Percentiles rank a stretch among this genome's conserved stretches.
Evolutionary conservation across 2,329 filamentous ascomycete genomes (phyloP).

Genomic region (Pseudocercospora ulei): DNA sequence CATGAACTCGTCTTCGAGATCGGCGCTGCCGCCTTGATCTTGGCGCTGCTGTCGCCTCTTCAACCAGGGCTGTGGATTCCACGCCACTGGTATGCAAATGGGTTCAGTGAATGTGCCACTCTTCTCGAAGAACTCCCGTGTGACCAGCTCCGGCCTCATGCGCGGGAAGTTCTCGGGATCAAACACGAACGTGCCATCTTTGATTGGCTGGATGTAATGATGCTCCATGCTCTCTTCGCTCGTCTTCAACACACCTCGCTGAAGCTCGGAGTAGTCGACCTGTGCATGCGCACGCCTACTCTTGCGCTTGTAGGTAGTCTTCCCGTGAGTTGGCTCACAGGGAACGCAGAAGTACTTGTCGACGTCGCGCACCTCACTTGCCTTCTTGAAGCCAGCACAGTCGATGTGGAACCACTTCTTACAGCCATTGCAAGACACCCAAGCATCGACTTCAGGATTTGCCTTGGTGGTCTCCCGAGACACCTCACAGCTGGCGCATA

Average conservation of each 20-base stretch:
- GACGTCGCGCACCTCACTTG: constrained; percentile 54
- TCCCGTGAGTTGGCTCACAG: constrained; percentile 52
- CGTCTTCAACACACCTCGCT: constrained; percentile 56
- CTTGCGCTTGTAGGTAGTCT: constrained; percentile 58
- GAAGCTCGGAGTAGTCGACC: constrained; percentile 59
- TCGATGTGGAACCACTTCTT: constrained; percentile 60
- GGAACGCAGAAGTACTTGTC: constrained; percentile 57
- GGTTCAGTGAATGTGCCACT: constrained; percentile 56
- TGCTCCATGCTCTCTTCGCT: constrained; percentile 56
- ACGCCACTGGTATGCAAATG: constrained; percentile 54
- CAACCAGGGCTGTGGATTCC: constrained; percentile 48
- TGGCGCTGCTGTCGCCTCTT: constrained; percentile 11
- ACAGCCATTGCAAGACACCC: constrained; percentile 60
- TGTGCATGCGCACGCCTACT: constrained; percentile 55
- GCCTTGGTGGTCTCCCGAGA: constrained; percentile 45
- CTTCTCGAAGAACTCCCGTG: constrained; percentile 54
- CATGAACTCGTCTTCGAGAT: constrained; percentile 28
- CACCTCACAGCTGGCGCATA: constrained; percentile 51
- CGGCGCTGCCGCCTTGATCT: constrained; percentile 4
- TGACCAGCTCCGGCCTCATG: constrained; percentile 54
- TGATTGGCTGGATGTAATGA: constrained; percentile 59
- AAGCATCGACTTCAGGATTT: constrained; percentile 47
- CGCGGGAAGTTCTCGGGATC: constrained; percentile 54
- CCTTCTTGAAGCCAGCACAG: constrained; percentile 57
- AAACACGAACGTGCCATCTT: constrained; percentile 54